These are phyloP conservation scores for Serpula lacrymans DNA, from an alignment of 768 basidiomycete genomes.

Conservation along the genomic window DNA sequence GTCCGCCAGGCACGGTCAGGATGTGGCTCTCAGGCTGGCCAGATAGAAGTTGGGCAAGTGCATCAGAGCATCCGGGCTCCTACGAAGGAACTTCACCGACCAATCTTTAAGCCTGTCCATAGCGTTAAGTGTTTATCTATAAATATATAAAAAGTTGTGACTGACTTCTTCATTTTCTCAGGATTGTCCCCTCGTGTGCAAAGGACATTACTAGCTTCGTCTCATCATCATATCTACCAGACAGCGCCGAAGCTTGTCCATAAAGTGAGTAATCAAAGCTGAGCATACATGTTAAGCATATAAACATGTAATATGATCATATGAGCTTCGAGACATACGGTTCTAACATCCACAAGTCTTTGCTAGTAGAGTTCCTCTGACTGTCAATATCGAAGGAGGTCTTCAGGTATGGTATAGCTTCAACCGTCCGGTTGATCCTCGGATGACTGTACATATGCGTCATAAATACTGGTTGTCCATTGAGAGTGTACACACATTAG, in stretches of 20 bases:
- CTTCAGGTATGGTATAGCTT: conserved; percentile 5
- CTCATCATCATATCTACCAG: conserved; percentile 8
- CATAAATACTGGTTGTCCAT: too few species aligned
- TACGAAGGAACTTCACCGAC: conserved; percentile 19
- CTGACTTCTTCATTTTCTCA: too few species aligned
- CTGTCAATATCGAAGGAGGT: conserved; percentile 2
- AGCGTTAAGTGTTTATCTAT: too few species aligned
- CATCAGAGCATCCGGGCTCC: conserved; percentile 11
- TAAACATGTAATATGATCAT: too few species aligned
- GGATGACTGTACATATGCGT: conserved; percentile 4
- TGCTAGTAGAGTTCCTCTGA: neutral
- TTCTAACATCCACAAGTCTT: neutral
- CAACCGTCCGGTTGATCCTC: conserved; percentile 3
- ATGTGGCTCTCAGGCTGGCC: conserved; percentile 12
- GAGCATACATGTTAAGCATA: too few species aligned
- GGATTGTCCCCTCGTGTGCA: conserved; percentile 6
- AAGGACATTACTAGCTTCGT: conserved; percentile 1
- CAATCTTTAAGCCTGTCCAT: too few species aligned
- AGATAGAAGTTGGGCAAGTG: conserved; percentile 2
- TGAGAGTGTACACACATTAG: conserved; percentile 4
- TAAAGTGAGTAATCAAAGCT: neutral
- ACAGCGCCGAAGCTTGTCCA: conserved; percentile 6
- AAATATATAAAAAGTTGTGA: too few species aligned
- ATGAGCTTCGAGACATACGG: conserved; percentile 3
- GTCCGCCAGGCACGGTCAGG: conserved; percentile 13